phyloP scores from a whole-genome alignment of 805 yeast genomes.

The Starmerella apis region DNA sequence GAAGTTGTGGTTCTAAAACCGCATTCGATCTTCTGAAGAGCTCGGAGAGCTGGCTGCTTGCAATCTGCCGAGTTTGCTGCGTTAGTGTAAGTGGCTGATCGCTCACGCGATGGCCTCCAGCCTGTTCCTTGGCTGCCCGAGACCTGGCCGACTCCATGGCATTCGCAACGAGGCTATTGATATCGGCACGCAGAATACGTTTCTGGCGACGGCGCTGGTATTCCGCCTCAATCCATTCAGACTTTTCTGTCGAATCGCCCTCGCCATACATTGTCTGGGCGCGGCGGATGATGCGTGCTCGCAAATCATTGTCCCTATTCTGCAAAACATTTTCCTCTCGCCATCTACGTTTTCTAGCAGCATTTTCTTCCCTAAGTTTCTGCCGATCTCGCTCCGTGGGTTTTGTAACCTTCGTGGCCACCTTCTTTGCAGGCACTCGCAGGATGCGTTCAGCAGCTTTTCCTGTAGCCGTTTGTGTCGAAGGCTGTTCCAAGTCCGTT shows the following conservation, averaged over 20 bases:
- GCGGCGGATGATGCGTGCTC: constrained; percentile 64
- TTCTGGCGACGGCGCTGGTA: constrained; percentile 55
- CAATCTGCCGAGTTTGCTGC: constrained; percentile 21
- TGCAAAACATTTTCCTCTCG: constrained; percentile 67
- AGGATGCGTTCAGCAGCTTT: not conserved
- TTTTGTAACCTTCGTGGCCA: constrained; percentile 2
- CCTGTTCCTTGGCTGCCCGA: constrained; percentile 12
- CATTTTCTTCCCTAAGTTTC: constrained; percentile 52
- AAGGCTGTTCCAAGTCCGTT: not conserved
- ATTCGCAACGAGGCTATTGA: constrained; percentile 17
- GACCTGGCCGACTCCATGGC: constrained; percentile 17
- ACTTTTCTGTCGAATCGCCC: constrained; percentile 43
- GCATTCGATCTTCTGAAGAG: constrained; percentile 23
- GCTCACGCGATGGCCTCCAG: not conserved
- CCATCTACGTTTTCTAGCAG: constrained; percentile 76
- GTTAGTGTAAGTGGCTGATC: constrained; percentile 14
- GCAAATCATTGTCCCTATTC: constrained; percentile 78
- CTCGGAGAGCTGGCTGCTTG: constrained; percentile 21
- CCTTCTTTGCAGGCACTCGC: constrained; percentile 2
- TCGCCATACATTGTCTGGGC: constrained; percentile 61
- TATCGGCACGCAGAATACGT: constrained; percentile 38
- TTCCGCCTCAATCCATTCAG: constrained; percentile 65
- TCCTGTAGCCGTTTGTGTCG: not conserved
- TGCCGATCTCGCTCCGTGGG: constrained; percentile 38
- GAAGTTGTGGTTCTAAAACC: constrained; percentile 18